phyloP scores from a whole-genome alignment of 2,329 filamentous ascomycete species.

The Phyllosticta citribraziliensis region DNA sequence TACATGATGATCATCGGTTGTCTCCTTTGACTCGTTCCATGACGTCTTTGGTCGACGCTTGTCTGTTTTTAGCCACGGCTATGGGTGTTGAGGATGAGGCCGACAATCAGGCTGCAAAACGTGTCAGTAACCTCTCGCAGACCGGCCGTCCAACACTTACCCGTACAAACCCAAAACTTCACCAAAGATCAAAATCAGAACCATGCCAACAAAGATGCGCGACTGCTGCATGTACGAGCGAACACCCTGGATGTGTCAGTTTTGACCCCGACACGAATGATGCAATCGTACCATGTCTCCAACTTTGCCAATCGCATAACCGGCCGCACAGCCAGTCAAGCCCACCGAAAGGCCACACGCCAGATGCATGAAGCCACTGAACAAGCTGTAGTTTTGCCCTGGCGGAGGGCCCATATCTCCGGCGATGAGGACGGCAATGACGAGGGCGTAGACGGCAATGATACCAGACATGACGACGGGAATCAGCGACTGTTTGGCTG shows the following conservation, averaged over 20 bases:
- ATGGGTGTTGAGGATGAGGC: conserved; percentile 86
- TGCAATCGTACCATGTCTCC: conserved; percentile 63
- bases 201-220: conserved; percentile 95
- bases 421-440: conserved; percentile 92
- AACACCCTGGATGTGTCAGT: conserved; percentile 49
- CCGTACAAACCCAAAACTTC: conserved; percentile 96
- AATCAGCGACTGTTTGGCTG: conserved; percentile 56
- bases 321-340: conserved; percentile 29
- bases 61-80: conserved; percentile 43
- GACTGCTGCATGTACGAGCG: conserved; percentile 94
- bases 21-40: not conserved
- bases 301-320: conserved; percentile 77
- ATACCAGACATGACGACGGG: conserved; percentile 98
- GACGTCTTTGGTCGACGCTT: not conserved
- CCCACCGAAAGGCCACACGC: conserved; percentile 76
- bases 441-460: conserved; percentile 93
- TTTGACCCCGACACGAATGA: not conserved
- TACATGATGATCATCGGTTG: not conserved
- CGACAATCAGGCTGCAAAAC: conserved; percentile 67
- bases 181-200: conserved; percentile 95
- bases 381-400: conserved; percentile 65
- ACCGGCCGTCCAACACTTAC: conserved; percentile 41
- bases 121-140: conserved; percentile 10
- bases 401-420: conserved; percentile 72
- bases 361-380: conserved; percentile 89